Conservation (phyloP, 768 basidiomycete genomes). For the Xerocomellus amylosporus region DNA sequence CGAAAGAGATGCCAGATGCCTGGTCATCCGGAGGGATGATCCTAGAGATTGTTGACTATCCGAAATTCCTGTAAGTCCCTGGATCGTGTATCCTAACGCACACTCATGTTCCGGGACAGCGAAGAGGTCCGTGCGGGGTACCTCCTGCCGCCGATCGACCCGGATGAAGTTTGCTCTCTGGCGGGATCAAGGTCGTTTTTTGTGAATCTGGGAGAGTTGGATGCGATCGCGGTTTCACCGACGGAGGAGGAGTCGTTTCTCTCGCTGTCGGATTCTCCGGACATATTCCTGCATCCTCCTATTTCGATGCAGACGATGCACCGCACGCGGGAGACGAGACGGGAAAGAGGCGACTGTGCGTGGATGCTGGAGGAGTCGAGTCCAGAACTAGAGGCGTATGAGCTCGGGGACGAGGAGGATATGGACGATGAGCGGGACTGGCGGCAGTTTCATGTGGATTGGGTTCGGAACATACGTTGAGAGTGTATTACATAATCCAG, state of each 20-base stretch:
- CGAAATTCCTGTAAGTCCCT: slow-evolving; percentile 16
- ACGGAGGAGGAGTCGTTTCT: slow-evolving; percentile 44
- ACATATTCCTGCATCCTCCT: slow-evolving; percentile 21
- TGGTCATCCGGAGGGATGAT: slow-evolving; percentile 4
- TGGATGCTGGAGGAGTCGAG: slow-evolving; percentile 43
- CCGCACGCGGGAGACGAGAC: slow-evolving; percentile 20
- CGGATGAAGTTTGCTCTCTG: slow-evolving; percentile 43
- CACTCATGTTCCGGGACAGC: slow-evolving; percentile 2
- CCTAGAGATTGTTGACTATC: slow-evolving; percentile 1
- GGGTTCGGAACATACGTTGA: slow-evolving; percentile 24
- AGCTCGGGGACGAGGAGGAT: slow-evolving; percentile 36
- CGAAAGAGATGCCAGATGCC: slow-evolving; percentile 7
- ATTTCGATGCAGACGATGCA: slow-evolving; percentile 32
- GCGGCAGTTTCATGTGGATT: slow-evolving; percentile 55
- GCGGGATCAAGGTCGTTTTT: slow-evolving; percentile 45
- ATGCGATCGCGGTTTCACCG: slow-evolving; percentile 25
- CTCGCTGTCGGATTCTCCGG: slow-evolving; percentile 37
- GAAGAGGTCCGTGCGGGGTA: background rate
- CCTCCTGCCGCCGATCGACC: slow-evolving; percentile 7
- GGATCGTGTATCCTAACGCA: background rate
- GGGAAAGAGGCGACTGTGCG: slow-evolving; percentile 35
- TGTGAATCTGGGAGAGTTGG: slow-evolving; percentile 35
- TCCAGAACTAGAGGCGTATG: slow-evolving; percentile 23
- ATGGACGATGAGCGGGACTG: slow-evolving; percentile 35
- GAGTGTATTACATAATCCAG: slow-evolving; percentile 23